Conservation (phyloP, 108 stramenopile species). For the Licmophora abbreviata region DNA sequence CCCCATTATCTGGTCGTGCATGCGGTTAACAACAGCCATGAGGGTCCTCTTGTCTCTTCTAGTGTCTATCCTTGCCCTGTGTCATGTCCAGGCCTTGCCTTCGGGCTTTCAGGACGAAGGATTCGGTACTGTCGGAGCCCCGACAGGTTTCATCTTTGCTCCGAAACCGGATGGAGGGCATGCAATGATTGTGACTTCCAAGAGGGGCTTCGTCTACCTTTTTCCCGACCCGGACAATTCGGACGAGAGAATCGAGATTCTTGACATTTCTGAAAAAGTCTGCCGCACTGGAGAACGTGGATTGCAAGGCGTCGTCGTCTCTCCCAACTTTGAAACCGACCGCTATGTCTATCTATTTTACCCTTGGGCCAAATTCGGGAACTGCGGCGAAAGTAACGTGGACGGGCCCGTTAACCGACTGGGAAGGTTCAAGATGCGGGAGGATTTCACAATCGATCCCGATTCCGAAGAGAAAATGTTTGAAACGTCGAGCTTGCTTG, state of each 20-base stretch:
- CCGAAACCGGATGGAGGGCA: conserved; percentile 7
- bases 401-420: conserved; percentile 23
- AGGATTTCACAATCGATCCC: conserved; percentile 5
- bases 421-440: conserved; percentile 13
- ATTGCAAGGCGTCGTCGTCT: conserved; percentile 4
- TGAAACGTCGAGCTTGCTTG: conserved; percentile 6
- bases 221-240: conserved; percentile 11
- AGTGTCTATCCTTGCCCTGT: too few relatives aligned
- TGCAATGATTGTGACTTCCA: conserved; percentile 2
- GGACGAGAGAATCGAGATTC: not conserved
- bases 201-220: conserved; percentile 8
- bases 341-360: conserved; percentile 18
- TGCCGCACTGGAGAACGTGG: conserved; percentile 25
- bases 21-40: too few relatives aligned
- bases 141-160: conserved; percentile 15
- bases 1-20: too few relatives aligned
- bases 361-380: conserved; percentile 11
- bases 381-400: not conserved
- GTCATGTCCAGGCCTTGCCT: conserved; percentile 7
- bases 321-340: conserved; percentile 16
- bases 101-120: conserved; percentile 18
- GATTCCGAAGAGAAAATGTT: conserved; percentile 14
- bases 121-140: conserved; percentile 3
- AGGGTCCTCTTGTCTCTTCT: too few relatives aligned
- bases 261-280: conserved; percentile 1